Evolutionary conservation across 495 filamentous ascomycete species (phyloP), one percentile per base, ranked within the genome.

Genomic region (Neurospora sublineolata): DNA sequence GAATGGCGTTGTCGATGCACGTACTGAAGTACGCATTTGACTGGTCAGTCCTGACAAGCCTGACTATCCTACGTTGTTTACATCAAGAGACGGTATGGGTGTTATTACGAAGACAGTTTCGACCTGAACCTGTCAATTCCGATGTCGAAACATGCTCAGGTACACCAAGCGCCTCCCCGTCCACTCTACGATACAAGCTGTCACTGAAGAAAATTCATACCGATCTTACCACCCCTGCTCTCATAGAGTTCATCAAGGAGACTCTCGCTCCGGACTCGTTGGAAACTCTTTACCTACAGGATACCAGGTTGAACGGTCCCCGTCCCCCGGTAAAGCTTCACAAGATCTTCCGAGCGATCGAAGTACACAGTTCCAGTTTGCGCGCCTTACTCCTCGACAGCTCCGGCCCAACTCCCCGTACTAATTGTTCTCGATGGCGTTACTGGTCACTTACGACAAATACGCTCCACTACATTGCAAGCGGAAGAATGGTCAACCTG

Each of bases 201-300:
- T 89, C 87, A 0, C 81, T 98, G 64, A 94, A 91, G 78, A 87
- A 91, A 73, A 85, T 98, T 14, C 92, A 96, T 73, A 96, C 92
- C 0, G 92, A 97, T 77, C 83, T 83, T 12, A 91, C 94, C n/a
- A 93, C 93, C 0, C 81, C 87, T 23, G 86, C 89, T 30, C 80
- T 98, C n/a, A 88, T 97, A 46, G 83, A 86, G 9, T 97, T 97
- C 76, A 86, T 97, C 69, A 93, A 91, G 71, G 92, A 97, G 73
- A 90, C 93, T 0, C 86, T 97, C 37, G 91, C 90, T 36, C 94
- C 94, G 2, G 92, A 98, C 78, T 91, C 88, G 3, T 82, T 98
- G 11, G 92, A 98, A 80, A 89, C 91, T 27, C 81, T 97, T 20
- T 94, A 94, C 77, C 79, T 98, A 68, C 93, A 96, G 80, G 93